phyloP scores from a whole-genome alignment of 495 filamentous ascomycete genomes.

The Margaritispora aquatica region DNA sequence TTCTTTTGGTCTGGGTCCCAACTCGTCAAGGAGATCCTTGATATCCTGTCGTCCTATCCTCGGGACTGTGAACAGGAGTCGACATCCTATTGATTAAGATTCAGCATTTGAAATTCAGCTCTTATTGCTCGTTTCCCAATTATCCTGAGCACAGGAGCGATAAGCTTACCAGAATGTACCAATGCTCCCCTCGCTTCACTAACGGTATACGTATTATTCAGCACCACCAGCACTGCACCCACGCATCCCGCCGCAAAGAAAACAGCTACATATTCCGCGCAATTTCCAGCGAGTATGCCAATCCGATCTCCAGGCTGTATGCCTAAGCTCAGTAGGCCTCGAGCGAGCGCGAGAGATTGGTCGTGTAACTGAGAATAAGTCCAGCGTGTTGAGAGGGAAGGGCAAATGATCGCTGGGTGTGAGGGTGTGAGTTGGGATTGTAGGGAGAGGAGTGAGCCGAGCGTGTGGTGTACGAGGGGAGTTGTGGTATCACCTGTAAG shows the following conservation, averaged over 20 bases:
- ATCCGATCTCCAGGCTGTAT: constrained; percentile 58
- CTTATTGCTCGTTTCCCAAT: neutral
- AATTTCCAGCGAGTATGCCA: constrained; percentile 67
- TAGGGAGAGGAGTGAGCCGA: neutral
- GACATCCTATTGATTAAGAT: constrained; percentile 45
- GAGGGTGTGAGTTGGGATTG: neutral
- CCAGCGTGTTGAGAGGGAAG: neutral
- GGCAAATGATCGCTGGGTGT: neutral
- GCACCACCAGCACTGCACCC: constrained; percentile 60
- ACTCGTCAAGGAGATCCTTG: constrained; percentile 41
- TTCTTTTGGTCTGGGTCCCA: constrained; percentile 22
- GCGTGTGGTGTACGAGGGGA: neutral
- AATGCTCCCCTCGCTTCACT: constrained; percentile 57
- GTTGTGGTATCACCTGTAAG: neutral
- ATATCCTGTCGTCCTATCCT: constrained; percentile 53
- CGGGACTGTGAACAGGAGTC: constrained; percentile 57
- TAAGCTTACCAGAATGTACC: constrained; percentile 42
- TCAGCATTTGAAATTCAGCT: too few species aligned
- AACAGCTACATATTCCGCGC: constrained; percentile 60
- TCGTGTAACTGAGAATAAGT: constrained; percentile 59
- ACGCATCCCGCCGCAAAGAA: constrained; percentile 63
- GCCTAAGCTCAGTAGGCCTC: constrained; percentile 51
- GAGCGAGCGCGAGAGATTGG: constrained; percentile 51
- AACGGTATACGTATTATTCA: constrained; percentile 68
- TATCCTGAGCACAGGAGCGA: neutral